Evolutionary conservation across 2,329 filamentous ascomycete genomes (phyloP).

Genomic region (Coniochaeta hoffmannii): DNA sequence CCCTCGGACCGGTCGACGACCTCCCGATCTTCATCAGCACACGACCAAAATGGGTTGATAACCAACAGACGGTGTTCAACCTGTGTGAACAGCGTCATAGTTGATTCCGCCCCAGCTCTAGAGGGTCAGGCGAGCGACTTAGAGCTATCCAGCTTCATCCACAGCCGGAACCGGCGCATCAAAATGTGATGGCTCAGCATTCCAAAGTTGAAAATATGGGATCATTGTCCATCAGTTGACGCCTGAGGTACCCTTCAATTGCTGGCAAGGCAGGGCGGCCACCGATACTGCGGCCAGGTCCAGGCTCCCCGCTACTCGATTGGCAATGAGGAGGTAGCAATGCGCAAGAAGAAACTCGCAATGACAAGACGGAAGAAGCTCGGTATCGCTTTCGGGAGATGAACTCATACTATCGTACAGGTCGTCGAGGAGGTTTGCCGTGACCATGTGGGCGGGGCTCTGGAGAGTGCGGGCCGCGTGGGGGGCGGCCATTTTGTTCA

Average conservation of each 20-base stretch:
- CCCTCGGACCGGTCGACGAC: neutral
- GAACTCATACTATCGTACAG: neutral
- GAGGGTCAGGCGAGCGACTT: neutral
- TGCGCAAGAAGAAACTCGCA: neutral
- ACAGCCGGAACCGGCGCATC: neutral
- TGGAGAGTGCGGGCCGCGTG: neutral
- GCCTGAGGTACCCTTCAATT: too few species aligned
- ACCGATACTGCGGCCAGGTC: neutral
- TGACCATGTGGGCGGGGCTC: neutral
- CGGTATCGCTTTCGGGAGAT: neutral
- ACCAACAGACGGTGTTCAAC: neutral
- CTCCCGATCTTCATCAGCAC: neutral
- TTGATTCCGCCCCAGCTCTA: neutral
- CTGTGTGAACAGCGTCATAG: neutral
- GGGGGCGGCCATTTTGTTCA: neutral
- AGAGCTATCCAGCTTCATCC: neutral
- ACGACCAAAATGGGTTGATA: neutral
- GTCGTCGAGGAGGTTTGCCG: neutral
- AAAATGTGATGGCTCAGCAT: neutral
- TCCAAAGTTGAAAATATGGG: neutral
- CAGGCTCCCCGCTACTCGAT: neutral
- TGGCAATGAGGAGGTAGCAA: neutral
- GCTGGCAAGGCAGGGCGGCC: neutral
- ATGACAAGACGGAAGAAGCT: neutral
- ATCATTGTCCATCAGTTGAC: too few species aligned